These are phyloP conservation scores for Aspergillus candidus DNA, from an alignment of 2,329 filamentous ascomycete genomes.

Conservation along the genomic window DNA sequence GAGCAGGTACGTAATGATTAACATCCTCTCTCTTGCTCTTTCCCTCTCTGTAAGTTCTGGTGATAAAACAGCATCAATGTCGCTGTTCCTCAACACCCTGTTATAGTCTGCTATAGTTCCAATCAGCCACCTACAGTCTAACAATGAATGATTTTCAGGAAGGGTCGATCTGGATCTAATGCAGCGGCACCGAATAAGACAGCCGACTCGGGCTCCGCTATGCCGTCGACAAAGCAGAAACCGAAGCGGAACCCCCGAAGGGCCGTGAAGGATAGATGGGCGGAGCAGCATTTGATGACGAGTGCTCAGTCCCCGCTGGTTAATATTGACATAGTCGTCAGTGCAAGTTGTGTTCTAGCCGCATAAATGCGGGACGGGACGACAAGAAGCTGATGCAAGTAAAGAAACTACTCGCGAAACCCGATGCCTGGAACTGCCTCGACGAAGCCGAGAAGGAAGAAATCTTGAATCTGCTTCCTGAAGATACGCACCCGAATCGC, in stretches of 20 bases:
- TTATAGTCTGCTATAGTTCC: too few species aligned
- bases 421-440: conserved; percentile 38
- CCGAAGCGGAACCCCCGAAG: conserved; percentile 29
- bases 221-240: conserved; percentile 23
- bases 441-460: conserved; percentile 38
- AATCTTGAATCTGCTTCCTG: conserved; percentile 36
- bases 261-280: conserved; percentile 31
- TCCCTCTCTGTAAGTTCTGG: too few species aligned
- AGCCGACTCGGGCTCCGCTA: conserved; percentile 18
- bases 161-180: conserved; percentile 15
- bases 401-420: conserved; percentile 36
- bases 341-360: conserved; percentile 4
- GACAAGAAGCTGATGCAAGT: neutral
- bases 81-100: too few species aligned
- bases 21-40: too few species aligned
- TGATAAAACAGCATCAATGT: too few species aligned
- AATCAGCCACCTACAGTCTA: neutral
- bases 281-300: conserved; percentile 35
- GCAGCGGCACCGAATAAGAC: conserved; percentile 22
- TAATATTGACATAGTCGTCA: conserved; percentile 35
- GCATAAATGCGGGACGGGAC: neutral
- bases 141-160: conserved; percentile 19
- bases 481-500: conserved; percentile 35
- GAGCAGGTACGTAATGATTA: conserved; percentile 14
- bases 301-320: conserved; percentile 33